Evolutionary conservation across 208 protist genomes (phyloP).

Genomic region (Blechomonas ayalai): DNA sequence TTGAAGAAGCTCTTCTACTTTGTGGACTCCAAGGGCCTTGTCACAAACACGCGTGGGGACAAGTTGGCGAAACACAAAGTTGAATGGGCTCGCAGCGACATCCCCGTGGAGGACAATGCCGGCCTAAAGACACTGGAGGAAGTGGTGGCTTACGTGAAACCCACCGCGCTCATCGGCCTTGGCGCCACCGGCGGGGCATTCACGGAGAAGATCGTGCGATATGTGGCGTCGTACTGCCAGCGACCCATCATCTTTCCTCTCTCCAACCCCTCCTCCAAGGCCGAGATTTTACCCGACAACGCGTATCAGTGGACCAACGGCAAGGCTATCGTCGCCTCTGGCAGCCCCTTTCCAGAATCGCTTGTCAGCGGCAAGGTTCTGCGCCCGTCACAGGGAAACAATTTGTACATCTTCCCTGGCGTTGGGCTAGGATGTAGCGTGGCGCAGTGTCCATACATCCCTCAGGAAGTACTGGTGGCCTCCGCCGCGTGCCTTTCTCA

Average conservation of each 20-base stretch:
- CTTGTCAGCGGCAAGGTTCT: constrained; percentile 52
- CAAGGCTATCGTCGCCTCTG: constrained; percentile 87
- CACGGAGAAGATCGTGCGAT: constrained; percentile 71
- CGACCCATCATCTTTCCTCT: constrained; percentile 92
- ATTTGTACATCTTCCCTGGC: constrained; percentile 92
- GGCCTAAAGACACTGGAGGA: constrained; percentile 24
- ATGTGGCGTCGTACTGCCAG: constrained; percentile 57
- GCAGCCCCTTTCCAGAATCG: constrained; percentile 87
- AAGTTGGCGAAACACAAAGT: constrained; percentile 65
- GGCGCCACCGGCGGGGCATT: constrained; percentile 78
- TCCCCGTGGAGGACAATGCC: constrained; percentile 30
- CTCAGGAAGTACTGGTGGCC: constrained; percentile 80
- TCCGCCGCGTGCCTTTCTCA: constrained; percentile 65
- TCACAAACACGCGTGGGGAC: constrained; percentile 53
- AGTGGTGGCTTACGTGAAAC: constrained; percentile 74
- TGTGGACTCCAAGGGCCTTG: constrained; percentile 76
- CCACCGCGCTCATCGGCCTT: constrained; percentile 90
- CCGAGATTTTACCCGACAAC: constrained; percentile 76
- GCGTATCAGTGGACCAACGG: constrained; percentile 87
- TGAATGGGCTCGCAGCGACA: constrained; percentile 50
- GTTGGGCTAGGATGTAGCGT: constrained; percentile 84
- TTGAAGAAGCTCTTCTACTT: constrained; percentile 66
- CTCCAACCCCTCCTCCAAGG: constrained; percentile 78
- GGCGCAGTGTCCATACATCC: constrained; percentile 72
- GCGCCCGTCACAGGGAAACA: constrained; percentile 91